Evolutionary conservation across 192 early-diverging fungal genomes (phyloP), one percentile per base, ranked within the genome.

Genomic region (Obelidium mucronatum): DNA sequence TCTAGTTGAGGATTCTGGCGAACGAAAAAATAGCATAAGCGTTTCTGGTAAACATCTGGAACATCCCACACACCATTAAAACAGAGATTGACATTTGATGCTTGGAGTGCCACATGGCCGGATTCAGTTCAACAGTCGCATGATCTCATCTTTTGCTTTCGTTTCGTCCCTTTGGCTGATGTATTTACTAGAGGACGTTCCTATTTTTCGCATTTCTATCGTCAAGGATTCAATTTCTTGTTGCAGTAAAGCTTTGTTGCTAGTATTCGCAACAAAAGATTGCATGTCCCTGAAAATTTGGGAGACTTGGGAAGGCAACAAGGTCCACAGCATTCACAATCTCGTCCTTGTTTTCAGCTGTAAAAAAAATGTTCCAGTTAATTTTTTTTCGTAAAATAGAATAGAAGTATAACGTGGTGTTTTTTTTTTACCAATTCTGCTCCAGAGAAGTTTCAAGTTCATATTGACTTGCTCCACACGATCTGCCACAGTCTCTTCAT

Each of bases 341-440:
- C 22, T 24, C 63, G n/a, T 11, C 0, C 34, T 40, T 34, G 26
- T 33, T 39, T 39, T 64, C 62, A 0, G 62, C 62, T 64, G 24
- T 11, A 64, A 65, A 65, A 19, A 19, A 40, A 19, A 39, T 24
- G 37, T 37, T 36, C 13, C 37, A 35, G 39, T 65, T 22, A 30
- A 48, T 48, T 48, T 19, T 15, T 48, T 48, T n/a, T n/a, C n/a
- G 19, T 19, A 48, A 48, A 48, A 48, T 48, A 6, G 11, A 48
- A 48, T n/a, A n/a, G n/a, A n/a, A n/a, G n/a, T n/a, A n/a, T n/a
- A n/a, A n/a, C n/a, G n/a, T n/a, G n/a, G n/a, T n/a, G n/a, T n/a
- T n/a, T n/a, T n/a, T n/a, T n/a, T n/a, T 61, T 68, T 71, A 85
- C 84, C 64, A 31, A 89, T 80, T 60, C 87, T 24, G 34, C 81